A percentile compares a stretch with the other conserved stretches of the same genome.
Conservation (phyloP, 108 stramenopile genomes). For the Asterionellopsis glacialis region DNA sequence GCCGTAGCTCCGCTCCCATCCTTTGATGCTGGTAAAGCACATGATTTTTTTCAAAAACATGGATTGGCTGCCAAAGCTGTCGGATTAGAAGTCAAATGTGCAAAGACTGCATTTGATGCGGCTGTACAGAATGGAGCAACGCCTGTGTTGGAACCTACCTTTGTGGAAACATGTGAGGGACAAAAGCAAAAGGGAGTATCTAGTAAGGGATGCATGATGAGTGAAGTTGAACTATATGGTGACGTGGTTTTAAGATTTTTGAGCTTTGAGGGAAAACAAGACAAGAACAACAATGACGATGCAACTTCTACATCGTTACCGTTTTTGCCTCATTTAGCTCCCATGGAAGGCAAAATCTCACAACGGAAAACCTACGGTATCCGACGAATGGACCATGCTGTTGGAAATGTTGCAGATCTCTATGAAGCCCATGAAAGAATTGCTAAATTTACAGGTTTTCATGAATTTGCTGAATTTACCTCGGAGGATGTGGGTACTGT, state of each 20-base stretch:
- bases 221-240: slow-evolving; percentile 53
- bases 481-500: slow-evolving; percentile 84
- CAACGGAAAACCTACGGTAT: slow-evolving; percentile 35
- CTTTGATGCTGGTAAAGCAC: slow-evolving; percentile 25
- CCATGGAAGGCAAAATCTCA: slow-evolving; percentile 10
- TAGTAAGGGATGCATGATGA: slow-evolving; percentile 22
- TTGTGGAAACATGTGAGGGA: slow-evolving; percentile 25
- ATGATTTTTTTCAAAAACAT: slow-evolving; percentile 46
- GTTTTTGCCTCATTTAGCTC: slow-evolving; percentile 57
- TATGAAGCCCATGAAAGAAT: slow-evolving; percentile 41
- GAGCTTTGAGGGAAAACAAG: slow-evolving; percentile 15
- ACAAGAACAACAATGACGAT: background rate
- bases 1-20: slow-evolving; percentile 43
- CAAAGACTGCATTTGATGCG: slow-evolving; percentile 25
- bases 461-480: slow-evolving; percentile 85
- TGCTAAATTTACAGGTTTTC: slow-evolving; percentile 58
- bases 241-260: slow-evolving; percentile 61
- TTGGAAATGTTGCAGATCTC: slow-evolving; percentile 66
- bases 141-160: slow-evolving; percentile 47
- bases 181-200: slow-evolving; percentile 8
- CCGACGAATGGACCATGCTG: slow-evolving; percentile 59
- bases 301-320: slow-evolving; percentile 9
- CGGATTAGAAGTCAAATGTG: slow-evolving; percentile 39
- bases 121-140: slow-evolving; percentile 44
- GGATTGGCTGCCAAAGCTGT: slow-evolving; percentile 55